A percentile compares a stretch with the other conserved stretches of the same genome.
Evolutionary conservation across 768 basidiomycete species (phyloP).

Genomic region (Boletellus sp.): DNA sequence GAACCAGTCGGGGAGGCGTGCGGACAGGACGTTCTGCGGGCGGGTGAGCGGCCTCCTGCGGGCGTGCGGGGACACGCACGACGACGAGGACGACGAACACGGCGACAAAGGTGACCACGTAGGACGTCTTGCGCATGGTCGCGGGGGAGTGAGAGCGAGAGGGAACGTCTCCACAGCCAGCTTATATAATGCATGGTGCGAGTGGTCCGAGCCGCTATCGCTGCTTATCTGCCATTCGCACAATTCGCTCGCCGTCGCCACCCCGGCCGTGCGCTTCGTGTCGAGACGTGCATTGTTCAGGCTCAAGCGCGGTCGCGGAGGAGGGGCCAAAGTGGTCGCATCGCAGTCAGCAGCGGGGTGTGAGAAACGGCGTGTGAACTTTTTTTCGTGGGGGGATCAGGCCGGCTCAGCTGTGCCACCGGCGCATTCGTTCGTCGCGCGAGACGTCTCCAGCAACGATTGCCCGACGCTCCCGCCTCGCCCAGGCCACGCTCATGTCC

Average conservation of each 20-base stretch:
- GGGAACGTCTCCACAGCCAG: too few species aligned
- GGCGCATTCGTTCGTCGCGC: slow-evolving; percentile 12
- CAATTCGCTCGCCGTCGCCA: slow-evolving; percentile 25
- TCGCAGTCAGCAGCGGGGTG: too few species aligned
- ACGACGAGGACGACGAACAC: slow-evolving; percentile 48
- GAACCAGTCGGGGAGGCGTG: slow-evolving; percentile 62
- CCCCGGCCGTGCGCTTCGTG: too few species aligned
- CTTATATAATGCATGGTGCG: not conserved
- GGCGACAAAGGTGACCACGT: slow-evolving; percentile 58
- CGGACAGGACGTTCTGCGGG: slow-evolving; percentile 54
- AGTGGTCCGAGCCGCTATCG: too few species aligned
- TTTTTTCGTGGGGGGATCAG: too few species aligned
- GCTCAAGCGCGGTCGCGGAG: too few species aligned
- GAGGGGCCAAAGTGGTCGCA: too few species aligned
- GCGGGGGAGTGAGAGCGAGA: too few species aligned
- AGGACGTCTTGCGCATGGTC: slow-evolving; percentile 68
- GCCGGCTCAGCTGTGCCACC: not conserved
- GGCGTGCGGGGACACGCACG: slow-evolving; percentile 36
- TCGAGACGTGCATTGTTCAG: too few species aligned
- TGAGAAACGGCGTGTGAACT: too few species aligned
- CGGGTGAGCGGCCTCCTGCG: not conserved
- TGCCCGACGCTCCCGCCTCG: slow-evolving; percentile 24
- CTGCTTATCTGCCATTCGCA: slow-evolving; percentile 25
- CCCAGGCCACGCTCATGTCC: slow-evolving; percentile 51
- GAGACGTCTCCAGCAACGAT: slow-evolving; percentile 40